Evolutionary conservation across 2,329 filamentous ascomycete species (phyloP), one percentile per base, ranked within the genome.

Genomic region (Aspergillus candidus): DNA sequence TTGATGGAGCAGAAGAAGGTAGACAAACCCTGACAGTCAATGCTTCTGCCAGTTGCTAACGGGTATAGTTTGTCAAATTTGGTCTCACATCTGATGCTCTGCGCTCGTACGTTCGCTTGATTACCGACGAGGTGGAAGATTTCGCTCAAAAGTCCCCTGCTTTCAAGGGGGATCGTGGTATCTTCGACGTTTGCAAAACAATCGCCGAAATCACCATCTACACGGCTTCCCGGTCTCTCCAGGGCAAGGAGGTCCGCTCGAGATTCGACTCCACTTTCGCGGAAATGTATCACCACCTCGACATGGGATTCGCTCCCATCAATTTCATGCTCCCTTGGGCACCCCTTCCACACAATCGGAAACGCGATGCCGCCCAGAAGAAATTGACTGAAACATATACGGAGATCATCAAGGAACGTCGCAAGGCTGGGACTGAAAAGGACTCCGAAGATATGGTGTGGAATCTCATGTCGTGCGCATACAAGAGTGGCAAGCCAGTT

Each of bases 1-100:
- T 78, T 94, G 61, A 94, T 94, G 88, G 88, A 94, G 72, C 88
- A 94, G 75, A 94, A 94, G 75, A 93, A 91, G 80, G 86, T 89
- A 65, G 50, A 69, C 44, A 37, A 33, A 27, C n/a, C 22, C n/a
- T 27, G 17, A 1, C 4, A 22, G 32, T 3, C 4, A 7, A 2
- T 32, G 11, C 34, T 51, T 27, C 22, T 10, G 7, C 7, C 22
- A 56, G 32, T 59, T 42, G 70, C 67, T 46, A 27, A 48, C 27
- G 4, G 15, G 12, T 35, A 13, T 50, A 73, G 69, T 81, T 83
- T 53, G 77, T 83, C 67, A 82, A 83, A 63, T 82, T 76, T 47
- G 79, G 79, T 44, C 74, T 83, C 40, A 82, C 79, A 1, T 74
- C 75, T 37, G 76, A 79, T 17, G 75, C 78, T n/a, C 73, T 83